Conservation (phyloP, 495 filamentous ascomycete species). For the Aspergillus heteromorphus region DNA sequence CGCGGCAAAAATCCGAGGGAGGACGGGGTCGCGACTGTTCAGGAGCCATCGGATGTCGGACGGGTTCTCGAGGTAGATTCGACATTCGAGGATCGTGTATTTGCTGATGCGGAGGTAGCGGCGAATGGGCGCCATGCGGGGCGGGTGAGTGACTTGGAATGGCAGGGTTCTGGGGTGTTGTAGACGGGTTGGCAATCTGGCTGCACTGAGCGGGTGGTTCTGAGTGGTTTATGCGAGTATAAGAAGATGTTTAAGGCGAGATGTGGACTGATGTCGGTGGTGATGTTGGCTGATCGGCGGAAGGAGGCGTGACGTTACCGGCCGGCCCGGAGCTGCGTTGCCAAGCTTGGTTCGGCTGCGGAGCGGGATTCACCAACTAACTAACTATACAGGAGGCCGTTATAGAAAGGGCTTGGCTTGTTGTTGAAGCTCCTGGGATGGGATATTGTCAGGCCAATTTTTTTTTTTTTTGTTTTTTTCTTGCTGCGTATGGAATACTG, state of each 20-base stretch:
- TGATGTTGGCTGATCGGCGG: too few species aligned
- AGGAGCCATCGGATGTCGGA: slow-evolving; percentile 81
- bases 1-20: slow-evolving; percentile 74
- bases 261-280: too few species aligned
- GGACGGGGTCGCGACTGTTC: slow-evolving; percentile 56
- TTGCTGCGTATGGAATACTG: too few species aligned
- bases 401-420: too few species aligned
- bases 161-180: neutral
- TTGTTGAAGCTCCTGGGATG: too few species aligned
- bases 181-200: neutral
- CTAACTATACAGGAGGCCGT: too few species aligned
- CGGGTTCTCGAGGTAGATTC: slow-evolving; percentile 91
- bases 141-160: neutral
- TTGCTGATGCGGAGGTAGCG: slow-evolving; percentile 80
- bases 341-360: too few species aligned
- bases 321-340: too few species aligned
- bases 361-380: too few species aligned
- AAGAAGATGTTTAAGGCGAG: neutral
- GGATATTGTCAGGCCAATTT: too few species aligned
- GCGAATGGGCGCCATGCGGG: slow-evolving; percentile 70
- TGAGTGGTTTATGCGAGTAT: neutral
- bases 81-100: slow-evolving; percentile 87
- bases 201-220: neutral
- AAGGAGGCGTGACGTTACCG: too few species aligned
- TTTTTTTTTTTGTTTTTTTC: too few species aligned